Base-by-base conservation (phyloP, 2,329 filamentous ascomycete species). In the Beauveria caledonica region DNA sequence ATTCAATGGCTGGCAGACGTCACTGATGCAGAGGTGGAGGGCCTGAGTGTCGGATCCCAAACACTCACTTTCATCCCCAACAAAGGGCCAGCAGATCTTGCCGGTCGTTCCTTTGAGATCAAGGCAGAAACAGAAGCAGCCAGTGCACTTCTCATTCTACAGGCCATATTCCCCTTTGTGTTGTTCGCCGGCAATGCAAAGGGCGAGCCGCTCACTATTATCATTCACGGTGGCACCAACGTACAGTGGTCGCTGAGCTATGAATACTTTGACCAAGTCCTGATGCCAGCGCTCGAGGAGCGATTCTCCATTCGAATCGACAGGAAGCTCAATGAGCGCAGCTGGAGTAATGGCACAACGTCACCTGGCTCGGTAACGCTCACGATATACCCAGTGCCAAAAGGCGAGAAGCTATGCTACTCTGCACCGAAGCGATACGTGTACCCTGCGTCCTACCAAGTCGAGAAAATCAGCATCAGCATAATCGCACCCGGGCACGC, bases 221-320 rank as follows among this genome's bases (percentile, higher is more conserved):
- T 76, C 19, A 78, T 87, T 7, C 74, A 77, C 1, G 84, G 84
- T 5, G 84, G 84, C 17, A 86, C 84, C 1, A 86, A 87, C 63
- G 79, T 82, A 2, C 73, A 75, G 10, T 84, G 77, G 66, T 84
- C 83, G 0, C 74, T 77, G 1, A 83, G 78, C n/a, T 85, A 77
- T 62, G 84, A 87, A 66, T 87, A 86, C 66, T 71, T 86, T 3
- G 81, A 85, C 65, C 84, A 86, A 65, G 79, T 86, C 0, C 73
- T 87, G 1, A 70, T 86, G 36, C 84, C 84, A 3, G 73, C 76
- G 0, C 70, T 87, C 0, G 74, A 82, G 65, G 71, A 74, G 2
- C 73, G 74, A 3, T 84, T 85, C 59, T 76, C 77, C 1, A 69
- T 85, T 45, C 59, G 61, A 1, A 74, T 83, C 3, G 75, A 80